phyloP scores from a whole-genome alignment of 2,329 filamentous ascomycete genomes.

The Rutstroemia sp. region DNA sequence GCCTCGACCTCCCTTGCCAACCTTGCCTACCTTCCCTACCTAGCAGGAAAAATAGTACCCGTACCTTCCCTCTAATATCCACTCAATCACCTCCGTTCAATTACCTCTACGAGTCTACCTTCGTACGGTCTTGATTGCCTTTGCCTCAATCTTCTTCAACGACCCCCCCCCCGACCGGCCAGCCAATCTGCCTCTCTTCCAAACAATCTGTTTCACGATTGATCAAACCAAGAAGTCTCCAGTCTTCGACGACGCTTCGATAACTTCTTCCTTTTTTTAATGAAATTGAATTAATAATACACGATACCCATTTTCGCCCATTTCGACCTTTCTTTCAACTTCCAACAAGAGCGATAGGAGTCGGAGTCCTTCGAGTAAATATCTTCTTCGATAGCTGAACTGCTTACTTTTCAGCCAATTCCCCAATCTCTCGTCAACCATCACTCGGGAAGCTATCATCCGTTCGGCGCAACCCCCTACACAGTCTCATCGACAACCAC shows the following conservation, averaged over 20 bases:
- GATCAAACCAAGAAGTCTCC: neutral
- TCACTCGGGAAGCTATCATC: slow-evolving; percentile 20
- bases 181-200: neutral
- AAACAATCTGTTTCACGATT: slow-evolving; percentile 3
- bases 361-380: neutral
- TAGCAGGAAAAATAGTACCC: neutral
- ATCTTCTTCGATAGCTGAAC: slow-evolving; percentile 10
- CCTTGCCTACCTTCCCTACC: too few relatives aligned
- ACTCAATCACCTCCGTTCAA: slow-evolving; percentile 5
- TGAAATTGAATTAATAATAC: neutral
- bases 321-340: neutral
- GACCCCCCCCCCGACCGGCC: too few relatives aligned
- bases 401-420: slow-evolving; percentile 7
- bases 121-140: neutral
- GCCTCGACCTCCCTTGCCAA: too few relatives aligned
- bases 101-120: neutral
- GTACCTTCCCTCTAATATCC: neutral
- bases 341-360: neutral
- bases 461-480: slow-evolving; percentile 21
- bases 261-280: neutral
- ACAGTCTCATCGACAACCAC: slow-evolving; percentile 11
- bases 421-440: neutral
- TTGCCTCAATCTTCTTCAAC: slow-evolving; percentile 8
- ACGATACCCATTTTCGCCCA: neutral
- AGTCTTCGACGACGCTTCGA: neutral